These are phyloP conservation scores for Russula sp. DNA, from an alignment of 768 basidiomycete species.

Conservation along the genomic window DNA sequence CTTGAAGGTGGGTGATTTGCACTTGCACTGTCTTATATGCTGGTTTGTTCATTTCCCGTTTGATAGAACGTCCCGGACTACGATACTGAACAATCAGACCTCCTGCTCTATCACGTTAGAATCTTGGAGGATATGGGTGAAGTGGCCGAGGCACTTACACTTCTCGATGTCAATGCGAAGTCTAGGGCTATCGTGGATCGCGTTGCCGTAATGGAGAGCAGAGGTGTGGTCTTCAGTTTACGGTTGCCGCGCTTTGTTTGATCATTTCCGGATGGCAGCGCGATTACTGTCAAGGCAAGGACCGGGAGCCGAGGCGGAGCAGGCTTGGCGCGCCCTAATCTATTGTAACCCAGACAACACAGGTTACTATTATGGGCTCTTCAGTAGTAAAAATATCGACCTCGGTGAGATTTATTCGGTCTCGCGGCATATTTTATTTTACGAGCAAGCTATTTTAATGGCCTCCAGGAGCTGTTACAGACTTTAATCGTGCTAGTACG, in stretches of 20 bases:
- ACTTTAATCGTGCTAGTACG: constrained; percentile 45
- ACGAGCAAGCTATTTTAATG: not conserved
- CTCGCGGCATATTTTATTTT: not conserved
- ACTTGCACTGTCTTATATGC: not conserved
- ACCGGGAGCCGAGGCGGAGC: constrained; percentile 60
- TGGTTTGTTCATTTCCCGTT: constrained; percentile 12
- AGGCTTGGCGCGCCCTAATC: constrained; percentile 74
- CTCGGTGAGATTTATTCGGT: constrained; percentile 42
- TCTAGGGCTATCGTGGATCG: constrained; percentile 64
- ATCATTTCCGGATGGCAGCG: constrained; percentile 37
- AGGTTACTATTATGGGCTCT: constrained; percentile 71
- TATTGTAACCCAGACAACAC: constrained; percentile 80
- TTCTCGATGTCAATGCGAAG: constrained; percentile 61
- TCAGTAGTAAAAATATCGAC: constrained; percentile 56
- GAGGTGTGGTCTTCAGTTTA: constrained; percentile 39
- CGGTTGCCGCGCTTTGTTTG: not conserved
- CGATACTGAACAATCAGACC: constrained; percentile 80
- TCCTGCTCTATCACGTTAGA: constrained; percentile 67
- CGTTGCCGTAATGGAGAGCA: constrained; percentile 54
- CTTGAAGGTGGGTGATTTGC: constrained; percentile 53
- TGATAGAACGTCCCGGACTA: constrained; percentile 63
- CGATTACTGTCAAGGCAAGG: constrained; percentile 65
- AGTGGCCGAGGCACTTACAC: constrained; percentile 46
- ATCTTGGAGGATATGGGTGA: constrained; percentile 70
- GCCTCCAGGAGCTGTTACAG: constrained; percentile 35